Evolutionary conservation across 495 filamentous ascomycete genomes (phyloP), one percentile per base, ranked within the genome.

Genomic region (Sordaria brevicollis): DNA sequence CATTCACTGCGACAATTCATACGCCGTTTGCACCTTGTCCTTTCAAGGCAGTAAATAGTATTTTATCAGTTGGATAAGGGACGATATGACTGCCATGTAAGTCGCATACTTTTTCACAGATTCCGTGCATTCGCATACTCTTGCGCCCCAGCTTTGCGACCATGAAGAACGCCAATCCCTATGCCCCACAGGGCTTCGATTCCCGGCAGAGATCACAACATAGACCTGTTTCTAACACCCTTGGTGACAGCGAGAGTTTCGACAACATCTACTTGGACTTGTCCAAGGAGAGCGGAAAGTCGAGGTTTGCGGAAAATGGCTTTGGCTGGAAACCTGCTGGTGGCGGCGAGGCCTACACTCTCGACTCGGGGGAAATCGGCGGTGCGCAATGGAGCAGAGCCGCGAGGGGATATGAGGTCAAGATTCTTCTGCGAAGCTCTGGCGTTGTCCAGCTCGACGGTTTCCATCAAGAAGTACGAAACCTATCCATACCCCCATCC

Each of bases 211-310:
- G 29, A 68, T 68, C 66, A 39, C 36, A 68, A 15, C n/a, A 17
- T 8, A 25, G 25, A 17, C 11, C 21, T 17, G 54, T 54, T 29
- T 33, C 39, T 68, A 25, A 68, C 39, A 35, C 39, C 17, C 4
- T 68, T n/a, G 5, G 25, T 31, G 15, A 2, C 62, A 88, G 86
- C 69, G 95, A 99, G 87, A 93, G 88, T 77, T 99, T 99, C 77
- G 93, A 98, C 76, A 92, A 91, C 77, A 97, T 97, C 82, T 91
- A 95, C 80, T 87, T 99, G 70, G 94, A 99, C 79, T 85, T 99
- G 34, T 97, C 93, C 65, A 93, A 92, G 77, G 89, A 93, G 75
- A 84, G 88, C 15, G 96, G 96, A 71, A 94, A 92, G 84, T 97
- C 93, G 83, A 89, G 94, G 75, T 92, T 99, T 73, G 93, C 93